Evolutionary conservation across 176 grass and related monocot genomes (phyloP).

Genomic region (Zea luxurians): DNA sequence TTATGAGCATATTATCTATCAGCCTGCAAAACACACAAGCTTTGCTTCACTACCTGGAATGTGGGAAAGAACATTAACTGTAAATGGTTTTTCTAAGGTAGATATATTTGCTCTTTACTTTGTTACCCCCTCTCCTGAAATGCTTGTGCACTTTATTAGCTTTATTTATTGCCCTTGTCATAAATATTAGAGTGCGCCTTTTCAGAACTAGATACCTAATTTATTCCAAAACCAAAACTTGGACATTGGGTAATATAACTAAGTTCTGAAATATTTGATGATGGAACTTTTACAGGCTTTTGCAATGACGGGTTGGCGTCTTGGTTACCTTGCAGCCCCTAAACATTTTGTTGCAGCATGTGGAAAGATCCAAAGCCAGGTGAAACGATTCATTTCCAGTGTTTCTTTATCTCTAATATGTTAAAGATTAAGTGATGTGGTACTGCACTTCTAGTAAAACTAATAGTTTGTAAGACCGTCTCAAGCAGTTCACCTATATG

Average conservation of each 20-base stretch:
- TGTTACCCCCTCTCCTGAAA: conserved; percentile 1
- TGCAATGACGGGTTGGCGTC: conserved; percentile 97
- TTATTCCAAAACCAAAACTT: not conserved
- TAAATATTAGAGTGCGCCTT: not conserved
- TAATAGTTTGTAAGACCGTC: not conserved
- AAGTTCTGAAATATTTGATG: conserved; percentile 25
- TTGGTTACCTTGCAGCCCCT: conserved; percentile 84
- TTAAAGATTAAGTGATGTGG: not conserved
- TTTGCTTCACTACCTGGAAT: conserved; percentile 80
- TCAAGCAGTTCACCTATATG: not conserved
- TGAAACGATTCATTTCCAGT: conserved; percentile 25
- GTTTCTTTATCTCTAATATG: conserved; percentile 1
- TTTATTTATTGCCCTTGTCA: not conserved
- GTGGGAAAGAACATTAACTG: conserved; percentile 80
- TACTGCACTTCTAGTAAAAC: not conserved
- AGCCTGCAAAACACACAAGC: conserved; percentile 70
- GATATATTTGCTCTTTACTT: conserved; percentile 3
- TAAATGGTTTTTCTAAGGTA: conserved; percentile 89
- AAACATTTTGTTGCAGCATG: conserved; percentile 80
- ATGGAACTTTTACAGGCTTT: conserved; percentile 62
- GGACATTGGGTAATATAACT: not conserved
- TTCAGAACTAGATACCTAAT: not conserved
- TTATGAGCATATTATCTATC: conserved; percentile 86
- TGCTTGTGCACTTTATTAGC: not conserved
- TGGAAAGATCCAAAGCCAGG: conserved; percentile 95